phyloP scores from a whole-genome alignment of 1,284 basidiomycete species.

The Neolentinus lepideus region DNA sequence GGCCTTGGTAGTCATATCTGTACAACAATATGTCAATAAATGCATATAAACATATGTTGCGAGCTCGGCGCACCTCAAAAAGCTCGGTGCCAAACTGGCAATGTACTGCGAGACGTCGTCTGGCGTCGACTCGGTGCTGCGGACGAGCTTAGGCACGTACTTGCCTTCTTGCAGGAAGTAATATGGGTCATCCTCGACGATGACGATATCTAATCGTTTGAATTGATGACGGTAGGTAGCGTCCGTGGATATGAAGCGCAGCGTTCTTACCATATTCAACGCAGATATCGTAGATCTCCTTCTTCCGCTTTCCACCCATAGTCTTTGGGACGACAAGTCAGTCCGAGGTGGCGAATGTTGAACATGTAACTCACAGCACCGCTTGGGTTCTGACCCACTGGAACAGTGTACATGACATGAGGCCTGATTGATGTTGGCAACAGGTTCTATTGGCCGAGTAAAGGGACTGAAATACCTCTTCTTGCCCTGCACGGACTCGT shows the following conservation, averaged over 20 bases:
- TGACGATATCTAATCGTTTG: conserved; percentile 46
- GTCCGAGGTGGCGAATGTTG: not conserved
- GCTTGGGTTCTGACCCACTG: conserved; percentile 76
- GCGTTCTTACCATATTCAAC: conserved; percentile 57
- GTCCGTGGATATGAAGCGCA: not conserved
- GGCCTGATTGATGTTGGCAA: conserved; percentile 40
- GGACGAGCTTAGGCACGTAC: conserved; percentile 39
- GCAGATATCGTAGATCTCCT: conserved; percentile 74
- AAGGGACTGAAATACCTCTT: conserved; percentile 20
- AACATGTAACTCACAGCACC: conserved; percentile 55
- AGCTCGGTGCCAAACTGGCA: conserved; percentile 56
- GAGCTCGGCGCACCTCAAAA: conserved; percentile 43
- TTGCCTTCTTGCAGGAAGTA: conserved; percentile 64
- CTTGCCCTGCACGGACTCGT: conserved; percentile 47
- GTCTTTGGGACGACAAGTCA: conserved; percentile 30
- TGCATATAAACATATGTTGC: conserved; percentile 8
- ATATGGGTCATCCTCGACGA: conserved; percentile 80
- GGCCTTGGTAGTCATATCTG: conserved; percentile 68
- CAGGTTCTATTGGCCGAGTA: conserved; percentile 6
- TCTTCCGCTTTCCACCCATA: conserved; percentile 61
- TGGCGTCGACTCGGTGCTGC: conserved; percentile 19
- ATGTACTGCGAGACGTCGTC: conserved; percentile 38
- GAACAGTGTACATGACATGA: conserved; percentile 70
- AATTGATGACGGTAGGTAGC: not conserved
- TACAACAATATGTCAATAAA: not conserved